phyloP scores from a whole-genome alignment of 495 filamentous ascomycete genomes.

The Usnea hakonensis region DNA sequence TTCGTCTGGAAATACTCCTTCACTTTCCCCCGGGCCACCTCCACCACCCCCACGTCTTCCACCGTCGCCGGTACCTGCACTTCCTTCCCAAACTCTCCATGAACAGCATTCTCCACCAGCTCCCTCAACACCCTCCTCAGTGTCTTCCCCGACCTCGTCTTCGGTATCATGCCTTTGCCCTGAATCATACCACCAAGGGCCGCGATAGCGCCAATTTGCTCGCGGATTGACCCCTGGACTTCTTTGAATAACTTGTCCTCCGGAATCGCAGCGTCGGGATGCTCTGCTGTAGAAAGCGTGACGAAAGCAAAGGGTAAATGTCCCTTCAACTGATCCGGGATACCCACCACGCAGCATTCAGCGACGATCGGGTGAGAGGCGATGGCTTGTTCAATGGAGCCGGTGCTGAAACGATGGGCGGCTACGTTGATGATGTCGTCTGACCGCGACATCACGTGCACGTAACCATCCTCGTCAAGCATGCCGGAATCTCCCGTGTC shows the following conservation, averaged over 20 bases:
- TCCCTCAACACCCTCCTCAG: slow-evolving; percentile 72
- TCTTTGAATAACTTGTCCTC: slow-evolving; percentile 47
- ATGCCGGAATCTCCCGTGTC: slow-evolving; percentile 89
- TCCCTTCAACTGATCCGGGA: slow-evolving; percentile 80
- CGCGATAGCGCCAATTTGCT: slow-evolving; percentile 82
- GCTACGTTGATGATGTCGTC: slow-evolving; percentile 97
- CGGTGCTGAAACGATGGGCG: slow-evolving; percentile 85
- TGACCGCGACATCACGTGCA: slow-evolving; percentile 76
- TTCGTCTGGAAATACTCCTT: slow-evolving; percentile 50
- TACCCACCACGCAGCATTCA: slow-evolving; percentile 77
- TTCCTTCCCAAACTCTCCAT: slow-evolving; percentile 43
- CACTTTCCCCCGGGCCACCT: slow-evolving; percentile 46
- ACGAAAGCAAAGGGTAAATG: slow-evolving; percentile 88
- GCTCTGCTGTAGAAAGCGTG: slow-evolving; percentile 43
- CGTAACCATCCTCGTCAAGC: slow-evolving; percentile 73
- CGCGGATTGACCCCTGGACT: slow-evolving; percentile 59
- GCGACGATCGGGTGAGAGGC: slow-evolving; percentile 67
- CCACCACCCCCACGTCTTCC: slow-evolving; percentile 51
- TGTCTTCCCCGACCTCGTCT: slow-evolving; percentile 84
- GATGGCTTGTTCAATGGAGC: slow-evolving; percentile 83
- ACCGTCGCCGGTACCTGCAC: slow-evolving; percentile 54
- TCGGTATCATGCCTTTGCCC: slow-evolving; percentile 83
- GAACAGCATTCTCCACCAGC: slow-evolving; percentile 58
- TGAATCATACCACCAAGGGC: slow-evolving; percentile 75
- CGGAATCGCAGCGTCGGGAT: slow-evolving; percentile 41